phyloP scores from a whole-genome alignment of 2,329 filamentous ascomycete genomes.

The Dendryphion nanum region DNA sequence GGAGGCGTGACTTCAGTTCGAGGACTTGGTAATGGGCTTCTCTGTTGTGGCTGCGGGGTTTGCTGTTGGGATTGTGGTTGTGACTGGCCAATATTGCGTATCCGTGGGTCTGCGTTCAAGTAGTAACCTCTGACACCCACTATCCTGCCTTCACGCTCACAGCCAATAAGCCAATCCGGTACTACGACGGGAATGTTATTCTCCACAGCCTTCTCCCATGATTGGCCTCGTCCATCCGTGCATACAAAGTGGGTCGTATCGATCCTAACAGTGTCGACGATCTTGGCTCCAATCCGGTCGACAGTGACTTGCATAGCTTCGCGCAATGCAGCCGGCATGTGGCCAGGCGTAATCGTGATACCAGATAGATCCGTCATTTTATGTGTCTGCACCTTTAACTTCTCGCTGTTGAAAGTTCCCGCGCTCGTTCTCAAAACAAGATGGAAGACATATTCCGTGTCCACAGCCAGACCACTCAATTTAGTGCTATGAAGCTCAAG shows the following conservation, averaged over 20 bases:
- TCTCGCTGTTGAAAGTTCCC: slow-evolving; percentile 81
- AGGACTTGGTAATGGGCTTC: slow-evolving; percentile 39
- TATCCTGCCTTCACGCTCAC: slow-evolving; percentile 87
- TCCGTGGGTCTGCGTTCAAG: slow-evolving; percentile 75
- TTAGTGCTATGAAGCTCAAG: slow-evolving; percentile 91
- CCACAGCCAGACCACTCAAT: slow-evolving; percentile 92
- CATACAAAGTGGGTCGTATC: slow-evolving; percentile 99
- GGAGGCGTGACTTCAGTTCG: slow-evolving; percentile 52
- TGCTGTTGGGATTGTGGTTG: slow-evolving; percentile 10
- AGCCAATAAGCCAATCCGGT: slow-evolving; percentile 97
- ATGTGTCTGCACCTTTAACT: slow-evolving; percentile 83
- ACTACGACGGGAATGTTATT: slow-evolving; percentile 97
- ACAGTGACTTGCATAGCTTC: slow-evolving; percentile 74
- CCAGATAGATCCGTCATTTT: slow-evolving; percentile 98
- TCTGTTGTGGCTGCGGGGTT: slow-evolving; percentile 13
- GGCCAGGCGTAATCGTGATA: slow-evolving; percentile 88
- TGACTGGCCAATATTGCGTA: slow-evolving; percentile 52
- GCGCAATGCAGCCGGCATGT: slow-evolving; percentile 70
- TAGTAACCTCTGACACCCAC: slow-evolving; percentile 96
- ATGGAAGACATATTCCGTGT: slow-evolving; percentile 94
- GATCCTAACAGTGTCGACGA: slow-evolving; percentile 86
- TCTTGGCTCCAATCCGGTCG: slow-evolving; percentile 86
- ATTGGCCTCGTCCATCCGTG: slow-evolving; percentile 81
- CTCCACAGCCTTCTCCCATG: slow-evolving; percentile 96
- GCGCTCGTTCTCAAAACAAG: slow-evolving; percentile 87